Evolutionary conservation across 169 alveolate genomes (phyloP).

Genomic region (Miamiensis avidus): DNA sequence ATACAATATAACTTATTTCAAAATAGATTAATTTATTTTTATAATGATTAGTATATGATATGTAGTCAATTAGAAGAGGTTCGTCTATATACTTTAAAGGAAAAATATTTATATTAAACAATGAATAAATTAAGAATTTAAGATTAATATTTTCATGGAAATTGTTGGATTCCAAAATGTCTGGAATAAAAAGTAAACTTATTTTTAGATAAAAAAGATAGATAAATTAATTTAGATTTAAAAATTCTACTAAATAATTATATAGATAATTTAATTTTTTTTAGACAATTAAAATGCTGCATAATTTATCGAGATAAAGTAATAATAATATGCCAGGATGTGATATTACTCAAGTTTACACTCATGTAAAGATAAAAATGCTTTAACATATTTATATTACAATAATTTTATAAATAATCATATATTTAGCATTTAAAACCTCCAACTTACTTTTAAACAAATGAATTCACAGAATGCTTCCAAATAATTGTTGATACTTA

Average conservation of each 20-base stretch:
- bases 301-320: slow-evolving; percentile 22
- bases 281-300: too few species aligned
- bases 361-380: slow-evolving; percentile 2
- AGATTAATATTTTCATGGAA: slow-evolving; percentile 10
- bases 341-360: slow-evolving; percentile 21
- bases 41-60: slow-evolving; percentile 7
- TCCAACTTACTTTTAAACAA: slow-evolving; percentile 55
- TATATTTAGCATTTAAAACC: slow-evolving; percentile 22
- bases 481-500: slow-evolving; percentile 98
- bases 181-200: neutral
- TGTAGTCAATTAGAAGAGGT: slow-evolving; percentile 93
- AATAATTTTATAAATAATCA: slow-evolving; percentile 4
- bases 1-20: slow-evolving; percentile 5
- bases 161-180: slow-evolving; percentile 30
- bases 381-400: too few species aligned
- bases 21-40: neutral
- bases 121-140: slow-evolving; percentile 89
- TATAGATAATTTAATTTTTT: too few species aligned
- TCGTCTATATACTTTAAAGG: slow-evolving; percentile 93
- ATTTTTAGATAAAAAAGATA: slow-evolving; percentile 9
- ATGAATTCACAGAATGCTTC: slow-evolving; percentile 80
- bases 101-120: slow-evolving; percentile 90
- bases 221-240: slow-evolving; percentile 8
- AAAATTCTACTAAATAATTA: slow-evolving; percentile 21
- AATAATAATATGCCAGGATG: neutral